These are phyloP conservation scores for Globisporangium solare DNA, from an alignment of 352 stramenopile species.

Conservation along the genomic window DNA sequence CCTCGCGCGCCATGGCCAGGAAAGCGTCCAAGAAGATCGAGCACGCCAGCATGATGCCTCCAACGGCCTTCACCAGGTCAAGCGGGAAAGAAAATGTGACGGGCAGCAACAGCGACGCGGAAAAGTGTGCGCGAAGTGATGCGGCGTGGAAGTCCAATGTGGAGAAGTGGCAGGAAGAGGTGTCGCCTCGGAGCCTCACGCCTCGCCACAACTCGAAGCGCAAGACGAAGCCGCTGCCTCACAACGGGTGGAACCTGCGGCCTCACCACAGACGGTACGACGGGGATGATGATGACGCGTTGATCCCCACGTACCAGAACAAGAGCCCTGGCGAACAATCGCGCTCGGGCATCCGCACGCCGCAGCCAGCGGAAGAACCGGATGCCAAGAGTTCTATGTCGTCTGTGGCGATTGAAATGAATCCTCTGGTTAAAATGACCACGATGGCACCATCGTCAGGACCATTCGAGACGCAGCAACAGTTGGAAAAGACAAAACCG, in stretches of 20 bases:
- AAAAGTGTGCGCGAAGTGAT: conserved; percentile 4
- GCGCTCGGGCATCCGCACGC: conserved; percentile 10
- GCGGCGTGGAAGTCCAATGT: conserved; percentile 42
- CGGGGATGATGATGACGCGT: conserved; percentile 2
- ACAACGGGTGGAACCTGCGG: conserved; percentile 8
- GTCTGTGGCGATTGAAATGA: conserved; percentile 29
- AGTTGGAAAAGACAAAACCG: conserved; percentile 6
- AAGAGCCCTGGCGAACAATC: conserved; percentile 8
- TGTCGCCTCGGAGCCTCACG: conserved; percentile 22
- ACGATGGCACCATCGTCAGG: conserved; percentile 8
- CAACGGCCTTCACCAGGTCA: not conserved
- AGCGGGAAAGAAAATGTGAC: conserved; percentile 7
- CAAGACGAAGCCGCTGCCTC: not conserved
- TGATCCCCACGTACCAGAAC: not conserved
- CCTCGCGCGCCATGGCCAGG: conserved; percentile 10
- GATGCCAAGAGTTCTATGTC: conserved; percentile 34
- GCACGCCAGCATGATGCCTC: not conserved
- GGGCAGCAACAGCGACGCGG: conserved; percentile 5
- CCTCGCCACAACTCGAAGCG: conserved; percentile 25
- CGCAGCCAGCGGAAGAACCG: conserved; percentile 36
- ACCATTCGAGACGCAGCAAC: not conserved
- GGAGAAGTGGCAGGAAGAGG: conserved; percentile 34
- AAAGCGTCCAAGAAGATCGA: conserved; percentile 16
- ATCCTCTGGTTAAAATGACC: conserved; percentile 7
- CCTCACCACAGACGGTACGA: conserved; percentile 15